A percentile compares a stretch with the other conserved stretches of the same genome.
These are phyloP conservation scores for Limnomonas spitsbergensis DNA, from an alignment of 139 green algal genomes.

Conservation along the genomic window DNA sequence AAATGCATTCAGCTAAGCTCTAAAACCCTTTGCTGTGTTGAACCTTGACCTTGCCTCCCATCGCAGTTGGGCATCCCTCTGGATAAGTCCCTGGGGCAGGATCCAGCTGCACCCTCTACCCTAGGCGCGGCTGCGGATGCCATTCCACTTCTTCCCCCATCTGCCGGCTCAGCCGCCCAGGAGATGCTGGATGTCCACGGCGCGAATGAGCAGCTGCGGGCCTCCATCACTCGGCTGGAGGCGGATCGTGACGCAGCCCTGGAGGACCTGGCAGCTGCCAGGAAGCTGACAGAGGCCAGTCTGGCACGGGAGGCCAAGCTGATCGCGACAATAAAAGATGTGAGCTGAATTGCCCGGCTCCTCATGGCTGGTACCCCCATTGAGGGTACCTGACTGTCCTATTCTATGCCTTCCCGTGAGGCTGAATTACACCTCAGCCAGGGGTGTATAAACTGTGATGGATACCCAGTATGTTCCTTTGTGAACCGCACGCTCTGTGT, in stretches of 20 bases:
- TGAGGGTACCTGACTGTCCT: too few species aligned
- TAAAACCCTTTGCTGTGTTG: neutral
- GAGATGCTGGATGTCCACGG: neutral
- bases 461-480: too few species aligned
- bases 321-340: neutral
- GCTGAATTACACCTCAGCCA: too few species aligned
- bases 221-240: neutral
- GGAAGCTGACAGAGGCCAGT: neutral
- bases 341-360: neutral
- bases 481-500: too few species aligned
- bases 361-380: neutral
- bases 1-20: neutral
- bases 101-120: neutral
- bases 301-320: neutral
- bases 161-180: neutral
- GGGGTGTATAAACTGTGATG: too few species aligned
- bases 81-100: neutral
- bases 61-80: neutral
- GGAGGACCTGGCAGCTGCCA: neutral
- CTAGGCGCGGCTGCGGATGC: neutral
- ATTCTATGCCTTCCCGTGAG: too few species aligned
- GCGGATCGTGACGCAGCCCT: neutral
- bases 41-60: too few species aligned
- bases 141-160: neutral
- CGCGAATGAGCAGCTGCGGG: neutral